Base-by-base conservation (phyloP, 306 rosid species). In the Prunus campanulata region DNA sequence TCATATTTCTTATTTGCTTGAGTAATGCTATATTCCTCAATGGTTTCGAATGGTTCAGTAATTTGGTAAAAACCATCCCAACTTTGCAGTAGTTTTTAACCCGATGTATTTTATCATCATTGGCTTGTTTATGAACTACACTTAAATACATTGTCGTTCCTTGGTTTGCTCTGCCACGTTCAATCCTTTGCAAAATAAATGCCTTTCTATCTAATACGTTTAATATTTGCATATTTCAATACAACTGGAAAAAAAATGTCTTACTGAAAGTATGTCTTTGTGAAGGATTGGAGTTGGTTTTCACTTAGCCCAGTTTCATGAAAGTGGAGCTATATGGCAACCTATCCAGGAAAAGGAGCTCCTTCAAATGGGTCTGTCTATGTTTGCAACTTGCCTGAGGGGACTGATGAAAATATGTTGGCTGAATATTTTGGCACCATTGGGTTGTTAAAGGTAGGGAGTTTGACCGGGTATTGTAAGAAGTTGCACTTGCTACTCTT, bases 391-490 rank as follows among this genome's bases (percentile, higher is more conserved):
- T 88, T 95, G 87, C 99, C 99, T 18, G 78, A 77, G 75, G 97
- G 97, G 70, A 91, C 97, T 18, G 97, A 95, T 39, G 99, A 95
- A 42, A 74, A 39, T 76, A 92, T 85, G 96, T 70, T 95, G 88
- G 99, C 99, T 20, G 97, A 92, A 77, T 86, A 83, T 89, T 95
- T 95, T 50, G 96, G 97, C 54, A 95, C 99, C 82, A 95, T 95
- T 42, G 99, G 99, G 59, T 64, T 95, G 66, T 42, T 95, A 20
- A 95, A 95, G 97, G 99, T 95, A 83, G 80, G 87, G 66, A 68
- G 72, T 82, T 72, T 77, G 67, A 73, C 66, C 70, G 65, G 47
- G 64, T 74, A 69, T 75, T 66, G 25, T 74, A 70, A 30, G 10
- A 51, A 46, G 56, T 61, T 74, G 70, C 29, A 16, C 52, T 66